Conservation (phyloP, 768 basidiomycete genomes). For the Kwoniella dejecticola region DNA sequence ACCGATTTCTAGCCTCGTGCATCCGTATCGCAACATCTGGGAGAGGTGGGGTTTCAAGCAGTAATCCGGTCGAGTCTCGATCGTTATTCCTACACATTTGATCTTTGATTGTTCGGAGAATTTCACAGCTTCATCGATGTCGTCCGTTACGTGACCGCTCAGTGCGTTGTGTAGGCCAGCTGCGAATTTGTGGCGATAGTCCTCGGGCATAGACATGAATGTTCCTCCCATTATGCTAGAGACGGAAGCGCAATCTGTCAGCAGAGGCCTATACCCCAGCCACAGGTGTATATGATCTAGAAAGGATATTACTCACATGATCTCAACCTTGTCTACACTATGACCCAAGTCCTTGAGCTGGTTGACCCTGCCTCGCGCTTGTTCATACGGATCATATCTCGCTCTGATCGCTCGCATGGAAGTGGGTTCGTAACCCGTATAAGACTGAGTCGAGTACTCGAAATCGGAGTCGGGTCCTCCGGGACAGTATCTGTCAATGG, state of each 20-base stretch:
- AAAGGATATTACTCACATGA: constrained; percentile 57
- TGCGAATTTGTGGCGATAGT: constrained; percentile 88
- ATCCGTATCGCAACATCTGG: constrained; percentile 98
- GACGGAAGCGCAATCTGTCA: too few species aligned
- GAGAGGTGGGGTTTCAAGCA: constrained; percentile 94
- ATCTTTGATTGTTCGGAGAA: constrained; percentile 97
- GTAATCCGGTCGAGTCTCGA: constrained; percentile 97
- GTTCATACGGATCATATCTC: constrained; percentile 94
- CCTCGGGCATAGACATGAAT: constrained; percentile 99
- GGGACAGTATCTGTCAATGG: constrained; percentile 80
- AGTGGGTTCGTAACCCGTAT: constrained; percentile 67
- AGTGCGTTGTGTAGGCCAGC: constrained; percentile 96
- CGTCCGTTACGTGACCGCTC: constrained; percentile 87
- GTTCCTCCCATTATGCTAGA: constrained; percentile 99
- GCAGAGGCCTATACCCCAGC: too few species aligned
- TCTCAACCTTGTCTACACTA: constrained; percentile 86
- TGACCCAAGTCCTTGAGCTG: constrained; percentile 95
- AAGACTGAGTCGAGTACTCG: constrained; percentile 86
- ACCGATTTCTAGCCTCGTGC: constrained; percentile 96
- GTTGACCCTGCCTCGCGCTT: constrained; percentile 91
- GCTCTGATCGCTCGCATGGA: constrained; percentile 99
- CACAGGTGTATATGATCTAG: too few species aligned
- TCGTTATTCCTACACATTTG: constrained; percentile 98
- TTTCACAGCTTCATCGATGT: constrained; percentile 93
- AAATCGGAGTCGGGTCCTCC: constrained; percentile 99